Conservation (phyloP, 192 early-diverging fungal genomes). For the Coemansia asiatica region DNA sequence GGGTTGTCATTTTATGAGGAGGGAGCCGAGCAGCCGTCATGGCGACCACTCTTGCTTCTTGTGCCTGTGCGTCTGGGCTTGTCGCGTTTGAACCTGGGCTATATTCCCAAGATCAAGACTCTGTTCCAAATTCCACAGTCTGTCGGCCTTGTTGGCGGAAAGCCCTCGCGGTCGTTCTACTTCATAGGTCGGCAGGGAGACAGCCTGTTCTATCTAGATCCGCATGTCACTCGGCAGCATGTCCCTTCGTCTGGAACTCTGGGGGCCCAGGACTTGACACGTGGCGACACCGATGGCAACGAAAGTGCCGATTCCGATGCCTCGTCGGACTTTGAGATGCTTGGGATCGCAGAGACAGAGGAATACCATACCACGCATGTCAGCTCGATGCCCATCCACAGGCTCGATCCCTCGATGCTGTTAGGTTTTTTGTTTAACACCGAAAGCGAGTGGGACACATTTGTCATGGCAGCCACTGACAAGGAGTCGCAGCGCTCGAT, state of each 20-base stretch:
- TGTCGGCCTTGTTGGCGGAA: conserved; percentile 55
- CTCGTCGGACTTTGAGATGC: conserved; percentile 46
- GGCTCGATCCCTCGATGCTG: conserved; percentile 57
- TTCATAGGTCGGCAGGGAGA: conserved; percentile 53
- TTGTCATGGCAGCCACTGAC: conserved; percentile 49
- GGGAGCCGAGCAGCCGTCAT: conserved; percentile 20
- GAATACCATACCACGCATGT: conserved; percentile 55
- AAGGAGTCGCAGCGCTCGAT: conserved; percentile 55
- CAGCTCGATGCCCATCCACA: conserved; percentile 46
- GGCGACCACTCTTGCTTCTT: conserved; percentile 50
- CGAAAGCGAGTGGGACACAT: conserved; percentile 53
- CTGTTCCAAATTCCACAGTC: conserved; percentile 57
- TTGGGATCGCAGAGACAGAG: conserved; percentile 34
- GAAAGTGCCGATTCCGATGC: conserved; percentile 47
- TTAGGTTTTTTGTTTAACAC: conserved; percentile 55
- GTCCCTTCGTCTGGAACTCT: conserved; percentile 30
- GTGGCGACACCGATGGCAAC: conserved; percentile 1
- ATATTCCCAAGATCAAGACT: conserved; percentile 51
- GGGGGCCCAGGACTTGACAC: conserved; percentile 1
- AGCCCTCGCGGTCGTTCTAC: conserved; percentile 54
- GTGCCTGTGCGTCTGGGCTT: conserved; percentile 56
- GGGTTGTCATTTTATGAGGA: conserved; percentile 25
- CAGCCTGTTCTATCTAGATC: conserved; percentile 56
- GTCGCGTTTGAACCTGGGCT: conserved; percentile 45
- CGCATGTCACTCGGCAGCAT: conserved; percentile 53